Evolutionary conservation across 2,329 filamentous ascomycete genomes (phyloP).

Genomic region (Alternaria dauci): DNA sequence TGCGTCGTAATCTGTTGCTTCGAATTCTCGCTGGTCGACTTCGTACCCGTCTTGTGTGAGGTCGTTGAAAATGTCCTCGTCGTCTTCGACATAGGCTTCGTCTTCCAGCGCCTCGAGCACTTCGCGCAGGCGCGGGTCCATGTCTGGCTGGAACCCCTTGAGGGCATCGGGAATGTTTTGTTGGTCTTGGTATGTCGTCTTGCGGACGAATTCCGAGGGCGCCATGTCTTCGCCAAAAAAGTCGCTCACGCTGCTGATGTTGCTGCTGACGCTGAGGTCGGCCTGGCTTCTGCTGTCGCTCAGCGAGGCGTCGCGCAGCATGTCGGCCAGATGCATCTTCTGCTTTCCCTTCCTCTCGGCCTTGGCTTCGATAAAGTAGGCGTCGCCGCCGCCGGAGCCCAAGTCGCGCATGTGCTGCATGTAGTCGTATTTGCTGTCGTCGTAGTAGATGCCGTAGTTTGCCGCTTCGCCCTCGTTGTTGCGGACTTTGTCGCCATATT

Average conservation of each 20-base stretch:
- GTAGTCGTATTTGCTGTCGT: constrained; percentile 97
- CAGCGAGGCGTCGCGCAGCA: constrained; percentile 65
- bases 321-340: constrained; percentile 83
- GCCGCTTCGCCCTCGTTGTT: constrained; percentile 96
- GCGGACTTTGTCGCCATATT: constrained; percentile 76
- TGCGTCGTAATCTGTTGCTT: constrained; percentile 60
- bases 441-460: constrained; percentile 90
- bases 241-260: constrained; percentile 54
- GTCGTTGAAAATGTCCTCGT: constrained; percentile 83
- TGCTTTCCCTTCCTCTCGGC: constrained; percentile 73
- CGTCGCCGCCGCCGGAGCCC: constrained; percentile 69
- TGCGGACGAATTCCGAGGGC: constrained; percentile 79
- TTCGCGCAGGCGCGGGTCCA: constrained; percentile 92
- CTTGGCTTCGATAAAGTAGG: constrained; percentile 81
- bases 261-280: constrained; percentile 54
- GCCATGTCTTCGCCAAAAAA: constrained; percentile 78
- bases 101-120: constrained; percentile 94
- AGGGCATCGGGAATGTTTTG: constrained; percentile 92
- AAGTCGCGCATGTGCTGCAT: constrained; percentile 98
- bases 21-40: constrained; percentile 81
- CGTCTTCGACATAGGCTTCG: constrained; percentile 87
- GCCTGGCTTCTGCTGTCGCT: constrained; percentile 54
- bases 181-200: constrained; percentile 86
- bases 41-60: constrained; percentile 75
- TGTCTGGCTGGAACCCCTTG: constrained; percentile 94